These are phyloP conservation scores for Mallotus nudiflorus DNA, from an alignment of 345 rosid species.

Conservation along the genomic window DNA sequence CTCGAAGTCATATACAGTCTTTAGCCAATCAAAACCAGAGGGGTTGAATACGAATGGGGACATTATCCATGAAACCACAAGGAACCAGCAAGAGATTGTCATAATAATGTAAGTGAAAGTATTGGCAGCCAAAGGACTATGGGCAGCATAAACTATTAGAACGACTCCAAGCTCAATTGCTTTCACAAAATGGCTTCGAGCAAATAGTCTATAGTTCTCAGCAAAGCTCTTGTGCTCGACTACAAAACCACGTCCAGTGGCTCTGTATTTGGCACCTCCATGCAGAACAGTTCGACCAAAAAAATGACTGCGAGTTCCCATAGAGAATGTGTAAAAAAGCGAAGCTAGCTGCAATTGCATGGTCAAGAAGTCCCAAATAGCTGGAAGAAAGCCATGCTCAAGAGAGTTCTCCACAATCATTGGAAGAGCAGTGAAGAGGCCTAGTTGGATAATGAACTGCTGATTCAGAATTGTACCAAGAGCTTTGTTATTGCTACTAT, in stretches of 20 bases:
- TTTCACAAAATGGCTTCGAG: slow-evolving; percentile 90
- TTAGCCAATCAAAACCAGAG: slow-evolving; percentile 91
- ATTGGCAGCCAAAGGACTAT: slow-evolving; percentile 54
- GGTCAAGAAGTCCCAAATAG: slow-evolving; percentile 78
- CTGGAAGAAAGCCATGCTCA: slow-evolving; percentile 81
- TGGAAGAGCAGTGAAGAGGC: slow-evolving; percentile 81
- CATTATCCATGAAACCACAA: slow-evolving; percentile 85
- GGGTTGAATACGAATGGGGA: slow-evolving; percentile 88
- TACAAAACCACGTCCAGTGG: slow-evolving; percentile 94
- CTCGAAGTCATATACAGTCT: slow-evolving; percentile 81
- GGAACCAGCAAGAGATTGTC: slow-evolving; percentile 86
- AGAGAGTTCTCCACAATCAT: slow-evolving; percentile 85
- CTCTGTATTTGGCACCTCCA: slow-evolving; percentile 89
- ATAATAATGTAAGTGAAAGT: slow-evolving; percentile 66
- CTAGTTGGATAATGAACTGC: slow-evolving; percentile 53
- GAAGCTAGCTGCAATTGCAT: slow-evolving; percentile 89
- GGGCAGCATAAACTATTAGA: slow-evolving; percentile 66
- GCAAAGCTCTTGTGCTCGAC: slow-evolving; percentile 81
- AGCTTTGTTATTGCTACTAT: slow-evolving; percentile 33
- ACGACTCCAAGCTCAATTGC: slow-evolving; percentile 85
- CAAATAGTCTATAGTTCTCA: slow-evolving; percentile 76
- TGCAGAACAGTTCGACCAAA: slow-evolving; percentile 92
- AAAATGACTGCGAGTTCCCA: slow-evolving; percentile 84
- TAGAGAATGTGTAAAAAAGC: slow-evolving; percentile 73
- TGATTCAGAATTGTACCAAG: slow-evolving; percentile 30